phyloP scores from a whole-genome alignment of 257 asterid genomes.

The Linderniella brevidens region DNA sequence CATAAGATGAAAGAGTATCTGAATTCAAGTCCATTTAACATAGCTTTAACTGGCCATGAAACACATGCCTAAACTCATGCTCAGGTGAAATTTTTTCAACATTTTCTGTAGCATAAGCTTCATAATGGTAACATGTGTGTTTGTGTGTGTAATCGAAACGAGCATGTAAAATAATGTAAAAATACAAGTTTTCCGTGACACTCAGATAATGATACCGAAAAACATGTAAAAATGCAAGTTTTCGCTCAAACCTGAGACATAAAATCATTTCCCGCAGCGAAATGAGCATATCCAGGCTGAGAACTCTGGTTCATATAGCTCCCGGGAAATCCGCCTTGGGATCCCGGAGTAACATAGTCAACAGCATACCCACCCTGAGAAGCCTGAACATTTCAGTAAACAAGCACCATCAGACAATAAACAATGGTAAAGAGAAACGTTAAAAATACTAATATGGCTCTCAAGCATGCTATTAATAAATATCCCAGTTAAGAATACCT shows the following conservation, averaged over 20 bases:
- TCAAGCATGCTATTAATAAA: background rate
- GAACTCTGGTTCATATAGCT: slow-evolving; percentile 71
- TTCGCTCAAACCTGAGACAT: slow-evolving; percentile 81
- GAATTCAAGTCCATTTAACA: too few species aligned
- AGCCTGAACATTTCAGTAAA: slow-evolving; percentile 28
- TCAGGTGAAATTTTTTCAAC: too few species aligned
- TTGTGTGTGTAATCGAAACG: too few species aligned
- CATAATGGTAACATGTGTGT: too few species aligned
- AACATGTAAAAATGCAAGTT: too few species aligned
- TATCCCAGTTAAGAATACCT: slow-evolving; percentile 23
- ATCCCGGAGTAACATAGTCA: slow-evolving; percentile 70
- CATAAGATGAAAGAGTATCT: too few species aligned
- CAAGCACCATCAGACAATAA: background rate
- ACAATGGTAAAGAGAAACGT: background rate
- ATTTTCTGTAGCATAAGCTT: too few species aligned
- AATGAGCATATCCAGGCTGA: slow-evolving; percentile 81
- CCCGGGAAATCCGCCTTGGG: slow-evolving; percentile 87
- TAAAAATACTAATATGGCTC: background rate
- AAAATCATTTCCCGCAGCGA: slow-evolving; percentile 78
- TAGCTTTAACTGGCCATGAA: too few species aligned
- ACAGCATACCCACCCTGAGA: slow-evolving; percentile 82
- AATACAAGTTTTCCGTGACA: too few species aligned
- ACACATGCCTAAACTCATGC: too few species aligned
- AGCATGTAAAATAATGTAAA: too few species aligned
- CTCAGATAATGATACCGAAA: slow-evolving; percentile 3